These are phyloP conservation scores for Chaetomidium leptoderma DNA, from an alignment of 495 filamentous ascomycete genomes.

Conservation along the genomic window DNA sequence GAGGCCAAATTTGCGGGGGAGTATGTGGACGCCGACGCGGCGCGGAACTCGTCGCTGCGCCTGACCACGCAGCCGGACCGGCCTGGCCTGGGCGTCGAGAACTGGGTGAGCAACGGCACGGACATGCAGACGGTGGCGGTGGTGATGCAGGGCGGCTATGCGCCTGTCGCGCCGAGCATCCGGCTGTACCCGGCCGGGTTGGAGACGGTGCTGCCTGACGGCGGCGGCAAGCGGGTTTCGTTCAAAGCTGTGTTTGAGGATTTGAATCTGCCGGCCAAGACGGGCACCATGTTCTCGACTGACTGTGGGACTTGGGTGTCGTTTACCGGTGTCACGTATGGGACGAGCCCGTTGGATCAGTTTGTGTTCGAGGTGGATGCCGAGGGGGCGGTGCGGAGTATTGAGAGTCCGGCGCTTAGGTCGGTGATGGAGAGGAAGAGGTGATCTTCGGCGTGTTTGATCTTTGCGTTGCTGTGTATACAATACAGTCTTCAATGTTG, in stretches of 20 bases:
- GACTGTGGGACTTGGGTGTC: constrained; percentile 49
- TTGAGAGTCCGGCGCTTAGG: constrained; percentile 45
- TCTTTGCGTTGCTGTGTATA: no score
- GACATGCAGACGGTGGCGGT: constrained; percentile 41
- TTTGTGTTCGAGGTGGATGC: constrained; percentile 47
- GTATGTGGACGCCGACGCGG: constrained; percentile 27
- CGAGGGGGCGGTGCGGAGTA: constrained; percentile 38
- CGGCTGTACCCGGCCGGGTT: constrained; percentile 50
- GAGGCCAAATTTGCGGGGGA: constrained; percentile 38
- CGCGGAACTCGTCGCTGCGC: constrained; percentile 30
- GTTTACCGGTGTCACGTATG: constrained; percentile 44
- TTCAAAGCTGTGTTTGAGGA: constrained; percentile 46
- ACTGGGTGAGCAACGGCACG: constrained; percentile 49
- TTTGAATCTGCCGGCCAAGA: constrained; percentile 24
- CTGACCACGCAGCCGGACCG: constrained; percentile 36
- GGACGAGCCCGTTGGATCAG: constrained; percentile 45
- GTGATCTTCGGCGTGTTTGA: no score
- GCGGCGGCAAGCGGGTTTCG: constrained; percentile 32
- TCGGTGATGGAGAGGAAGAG: constrained; percentile 21
- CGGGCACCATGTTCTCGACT: constrained; percentile 39
- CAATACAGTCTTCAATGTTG: no score
- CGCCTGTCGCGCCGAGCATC: constrained; percentile 36
- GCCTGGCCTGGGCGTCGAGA: constrained; percentile 46
- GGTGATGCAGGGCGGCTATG: constrained; percentile 30
- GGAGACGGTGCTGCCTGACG: constrained; percentile 24